Evolutionary conservation across 2,329 filamentous ascomycete species (phyloP), one percentile per base, ranked within the genome.

Genomic region (Phaeophleospora eucalypticola): DNA sequence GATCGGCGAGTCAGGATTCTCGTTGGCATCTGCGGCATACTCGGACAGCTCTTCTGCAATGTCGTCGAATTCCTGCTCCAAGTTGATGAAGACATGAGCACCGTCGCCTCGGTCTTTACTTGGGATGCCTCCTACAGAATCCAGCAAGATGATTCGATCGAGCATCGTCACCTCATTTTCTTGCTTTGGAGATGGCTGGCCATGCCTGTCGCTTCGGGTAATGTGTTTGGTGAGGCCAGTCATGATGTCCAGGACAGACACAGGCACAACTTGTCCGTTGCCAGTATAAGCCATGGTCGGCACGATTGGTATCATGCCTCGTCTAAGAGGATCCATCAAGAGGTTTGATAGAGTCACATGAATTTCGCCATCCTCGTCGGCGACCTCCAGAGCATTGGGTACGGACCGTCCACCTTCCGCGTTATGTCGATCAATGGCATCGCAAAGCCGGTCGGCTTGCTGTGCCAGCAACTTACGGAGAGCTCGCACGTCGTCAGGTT

Each of bases 61-160:
- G 19, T 78, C 71, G 1, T 79, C 73, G 56, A 86, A 95, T 64
- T 98, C 91, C 62, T 97, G 89, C 62, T 94, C 86, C 46, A 98
- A 77, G 59, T 98, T 98, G 63, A 98, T 80, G 63, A 96, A 97
- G 6, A 93, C 80, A 64, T 93, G 86, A 2, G 86, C 79, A 41
- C 77, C 80, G 57, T 67, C 85, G 70, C 36, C 78, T 71, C 55
- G 78, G 66, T 64, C 76, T 69, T 58, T 77, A 65, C 49, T 87
- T 0, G 93, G 93, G 37, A 90, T 89, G 0, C 89, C 91, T 2
- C 93, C 93, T 0, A 89, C 70, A 0, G 87, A 83, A 65, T 98
- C 93, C 4, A 98, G 76, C 20, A 98, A 73, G 52, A 98, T 95
- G 35, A 98, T 76, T 29, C 91, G 80, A 63, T 97, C 91, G 4